Percentiles rank a stretch among this genome's conserved stretches.
Evolutionary conservation across 2,329 filamentous ascomycete species (phyloP).

Genomic region (Coniochaeta hoffmannii): DNA sequence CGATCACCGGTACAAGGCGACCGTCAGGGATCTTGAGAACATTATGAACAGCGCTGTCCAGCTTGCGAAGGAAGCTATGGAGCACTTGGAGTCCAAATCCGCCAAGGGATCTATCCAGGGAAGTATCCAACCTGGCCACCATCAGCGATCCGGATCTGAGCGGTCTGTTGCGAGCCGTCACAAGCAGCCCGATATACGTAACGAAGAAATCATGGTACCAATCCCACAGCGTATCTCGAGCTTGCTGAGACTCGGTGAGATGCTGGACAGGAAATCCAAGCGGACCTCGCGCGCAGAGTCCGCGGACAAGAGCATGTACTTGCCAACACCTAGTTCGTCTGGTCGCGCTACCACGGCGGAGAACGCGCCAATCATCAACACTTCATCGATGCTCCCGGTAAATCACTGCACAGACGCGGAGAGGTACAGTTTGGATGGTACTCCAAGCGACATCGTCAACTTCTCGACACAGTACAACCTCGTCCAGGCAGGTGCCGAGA

Average conservation of each 20-base stretch:
- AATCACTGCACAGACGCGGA: background rate
- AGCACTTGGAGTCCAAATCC: background rate
- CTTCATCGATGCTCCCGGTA: background rate
- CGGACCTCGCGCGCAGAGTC: background rate
- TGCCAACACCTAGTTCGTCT: background rate
- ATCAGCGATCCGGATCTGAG: background rate
- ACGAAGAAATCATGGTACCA: background rate
- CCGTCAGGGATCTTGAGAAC: background rate
- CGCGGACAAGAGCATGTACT: background rate
- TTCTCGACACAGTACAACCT: background rate
- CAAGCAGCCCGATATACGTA: background rate
- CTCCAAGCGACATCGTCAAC: background rate
- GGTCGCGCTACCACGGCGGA: too few species aligned
- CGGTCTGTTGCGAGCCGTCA: background rate
- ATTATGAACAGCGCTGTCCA: background rate
- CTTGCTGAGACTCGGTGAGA: background rate
- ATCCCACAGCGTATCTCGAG: constrained; percentile 1
- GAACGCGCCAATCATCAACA: background rate
- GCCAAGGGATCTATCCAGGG: background rate
- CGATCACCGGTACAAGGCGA: background rate
- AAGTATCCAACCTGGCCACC: background rate
- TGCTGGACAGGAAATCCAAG: background rate
- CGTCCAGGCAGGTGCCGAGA: background rate
- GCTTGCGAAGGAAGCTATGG: background rate
- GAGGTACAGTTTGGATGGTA: background rate